Evolutionary conservation across 2,329 filamentous ascomycete genomes (phyloP).

Genomic region (Falciphora oryzae): DNA sequence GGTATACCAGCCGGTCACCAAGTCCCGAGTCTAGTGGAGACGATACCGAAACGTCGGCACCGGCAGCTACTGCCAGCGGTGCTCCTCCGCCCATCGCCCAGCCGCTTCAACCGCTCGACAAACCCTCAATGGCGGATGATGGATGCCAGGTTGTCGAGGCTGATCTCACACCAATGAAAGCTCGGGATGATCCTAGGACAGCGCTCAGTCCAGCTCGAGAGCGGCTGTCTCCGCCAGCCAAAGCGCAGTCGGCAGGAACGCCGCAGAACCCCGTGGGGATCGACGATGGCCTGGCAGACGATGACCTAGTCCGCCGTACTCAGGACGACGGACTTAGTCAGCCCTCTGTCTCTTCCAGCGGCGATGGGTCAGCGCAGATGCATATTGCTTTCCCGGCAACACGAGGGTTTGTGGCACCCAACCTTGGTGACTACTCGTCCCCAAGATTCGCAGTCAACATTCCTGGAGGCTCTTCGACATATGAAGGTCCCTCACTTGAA

Average conservation of each 20-base stretch:
- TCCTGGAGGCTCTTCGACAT: not conserved
- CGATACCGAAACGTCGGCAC: slow-evolving; percentile 13
- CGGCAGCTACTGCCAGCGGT: slow-evolving; percentile 7
- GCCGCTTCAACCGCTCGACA: slow-evolving; percentile 11
- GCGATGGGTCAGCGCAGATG: not conserved
- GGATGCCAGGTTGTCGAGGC: slow-evolving; percentile 25
- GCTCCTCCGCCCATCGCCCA: too few species aligned
- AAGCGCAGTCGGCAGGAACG: not conserved
- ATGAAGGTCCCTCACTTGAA: slow-evolving; percentile 13
- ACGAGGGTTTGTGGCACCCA: not conserved
- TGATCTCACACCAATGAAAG: slow-evolving; percentile 12
- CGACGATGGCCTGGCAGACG: not conserved
- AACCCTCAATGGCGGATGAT: slow-evolving; percentile 24
- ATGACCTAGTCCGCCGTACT: not conserved
- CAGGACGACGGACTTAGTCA: not conserved
- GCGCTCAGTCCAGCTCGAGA: not conserved
- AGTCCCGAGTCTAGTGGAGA: slow-evolving; percentile 54
- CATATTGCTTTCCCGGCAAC: not conserved
- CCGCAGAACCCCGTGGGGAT: not conserved
- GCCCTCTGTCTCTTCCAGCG: not conserved
- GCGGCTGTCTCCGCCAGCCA: not conserved
- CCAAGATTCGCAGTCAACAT: slow-evolving; percentile 7
- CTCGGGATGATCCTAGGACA: not conserved
- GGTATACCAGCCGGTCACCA: slow-evolving; percentile 63
- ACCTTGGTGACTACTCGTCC: slow-evolving; percentile 8